Percentiles rank a stretch among this genome's conserved stretches.
Conservation (phyloP, 2,329 filamentous ascomycete genomes). For the Dothideomycetes sp. region DNA sequence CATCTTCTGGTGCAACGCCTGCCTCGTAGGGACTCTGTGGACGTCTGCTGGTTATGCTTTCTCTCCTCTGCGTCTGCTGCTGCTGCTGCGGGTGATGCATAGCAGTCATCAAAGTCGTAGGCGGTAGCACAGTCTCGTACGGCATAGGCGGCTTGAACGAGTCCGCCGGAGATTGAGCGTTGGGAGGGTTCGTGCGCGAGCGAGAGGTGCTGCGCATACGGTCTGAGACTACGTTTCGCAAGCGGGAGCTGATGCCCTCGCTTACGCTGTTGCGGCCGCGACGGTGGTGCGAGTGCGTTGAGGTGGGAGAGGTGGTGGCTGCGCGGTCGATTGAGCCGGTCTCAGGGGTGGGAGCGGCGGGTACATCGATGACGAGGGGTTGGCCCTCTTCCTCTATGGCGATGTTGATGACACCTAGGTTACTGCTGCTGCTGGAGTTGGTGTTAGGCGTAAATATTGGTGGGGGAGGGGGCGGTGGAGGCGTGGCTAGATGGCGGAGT, state of each 20-base stretch:
- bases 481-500: slow-evolving; percentile 47
- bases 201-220: slow-evolving; percentile 48
- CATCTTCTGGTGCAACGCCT: slow-evolving; percentile 24
- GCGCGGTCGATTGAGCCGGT: too few species aligned
- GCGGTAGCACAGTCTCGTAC: slow-evolving; percentile 32
- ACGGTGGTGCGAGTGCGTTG: slow-evolving; percentile 28
- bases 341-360: slow-evolving; percentile 14
- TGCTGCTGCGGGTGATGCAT: slow-evolving; percentile 4
- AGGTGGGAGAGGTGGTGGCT: slow-evolving; percentile 18
- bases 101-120: slow-evolving; percentile 21
- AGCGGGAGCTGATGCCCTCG: slow-evolving; percentile 44
- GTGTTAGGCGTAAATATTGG: slow-evolving; percentile 14
- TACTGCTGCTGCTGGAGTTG: slow-evolving; percentile 6
- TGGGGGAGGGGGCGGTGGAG: slow-evolving; percentile 33
- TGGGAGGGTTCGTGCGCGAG: slow-evolving; percentile 22
- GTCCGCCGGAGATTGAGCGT: slow-evolving; percentile 33
- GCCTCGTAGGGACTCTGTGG: slow-evolving; percentile 27
- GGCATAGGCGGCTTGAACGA: slow-evolving; percentile 21
- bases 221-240: slow-evolving; percentile 45
- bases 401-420: slow-evolving; percentile 29
- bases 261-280: slow-evolving; percentile 46
- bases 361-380: slow-evolving; percentile 10
- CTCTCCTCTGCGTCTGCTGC: slow-evolving; percentile 10
- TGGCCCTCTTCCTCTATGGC: slow-evolving; percentile 32
- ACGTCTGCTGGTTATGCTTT: slow-evolving; percentile 22